These are phyloP conservation scores for Fusarium marasasianum DNA, from an alignment of 2,329 filamentous ascomycete species.

Conservation along the genomic window DNA sequence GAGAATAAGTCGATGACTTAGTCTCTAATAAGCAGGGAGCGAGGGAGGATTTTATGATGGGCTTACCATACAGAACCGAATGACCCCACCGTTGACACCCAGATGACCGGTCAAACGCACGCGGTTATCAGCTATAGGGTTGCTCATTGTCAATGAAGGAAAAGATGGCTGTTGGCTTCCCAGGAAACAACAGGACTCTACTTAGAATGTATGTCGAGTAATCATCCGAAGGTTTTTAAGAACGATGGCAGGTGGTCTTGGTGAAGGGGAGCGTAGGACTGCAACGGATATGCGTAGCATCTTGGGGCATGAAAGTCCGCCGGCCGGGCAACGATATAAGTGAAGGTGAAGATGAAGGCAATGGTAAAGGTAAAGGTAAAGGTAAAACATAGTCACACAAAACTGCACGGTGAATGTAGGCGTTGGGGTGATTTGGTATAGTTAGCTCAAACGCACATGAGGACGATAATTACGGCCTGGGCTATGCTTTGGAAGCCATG, in stretches of 20 bases:
- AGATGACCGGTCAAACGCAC: slow-evolving; percentile 19
- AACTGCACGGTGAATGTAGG: slow-evolving; percentile 20
- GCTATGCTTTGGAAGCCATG: not conserved
- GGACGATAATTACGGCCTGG: not conserved
- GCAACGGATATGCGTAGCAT: slow-evolving; percentile 36
- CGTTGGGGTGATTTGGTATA: slow-evolving; percentile 18
- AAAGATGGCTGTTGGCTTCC: slow-evolving; percentile 23
- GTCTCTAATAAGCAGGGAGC: slow-evolving; percentile 36
- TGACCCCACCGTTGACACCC: slow-evolving; percentile 21
- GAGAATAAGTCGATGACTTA: slow-evolving; percentile 35
- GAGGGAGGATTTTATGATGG: slow-evolving; percentile 24
- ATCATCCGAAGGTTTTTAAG: slow-evolving; percentile 43
- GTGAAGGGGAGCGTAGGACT: slow-evolving; percentile 39
- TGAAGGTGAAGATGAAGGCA: slow-evolving; percentile 11
- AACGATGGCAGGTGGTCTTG: slow-evolving; percentile 40
- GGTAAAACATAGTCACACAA: slow-evolving; percentile 10
- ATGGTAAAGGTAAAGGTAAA: not conserved
- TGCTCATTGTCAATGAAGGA: slow-evolving; percentile 36
- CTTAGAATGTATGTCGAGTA: slow-evolving; percentile 47
- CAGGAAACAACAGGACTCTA: slow-evolving; percentile 37
- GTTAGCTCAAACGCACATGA: not conserved
- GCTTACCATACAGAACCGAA: slow-evolving; percentile 29
- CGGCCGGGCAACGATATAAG: slow-evolving; percentile 15
- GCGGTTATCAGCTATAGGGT: slow-evolving; percentile 27
- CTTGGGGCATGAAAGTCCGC: slow-evolving; percentile 17